Evolutionary conservation across 2,329 filamentous ascomycete species (phyloP).

Genomic region (Trichocomaceae sp.): DNA sequence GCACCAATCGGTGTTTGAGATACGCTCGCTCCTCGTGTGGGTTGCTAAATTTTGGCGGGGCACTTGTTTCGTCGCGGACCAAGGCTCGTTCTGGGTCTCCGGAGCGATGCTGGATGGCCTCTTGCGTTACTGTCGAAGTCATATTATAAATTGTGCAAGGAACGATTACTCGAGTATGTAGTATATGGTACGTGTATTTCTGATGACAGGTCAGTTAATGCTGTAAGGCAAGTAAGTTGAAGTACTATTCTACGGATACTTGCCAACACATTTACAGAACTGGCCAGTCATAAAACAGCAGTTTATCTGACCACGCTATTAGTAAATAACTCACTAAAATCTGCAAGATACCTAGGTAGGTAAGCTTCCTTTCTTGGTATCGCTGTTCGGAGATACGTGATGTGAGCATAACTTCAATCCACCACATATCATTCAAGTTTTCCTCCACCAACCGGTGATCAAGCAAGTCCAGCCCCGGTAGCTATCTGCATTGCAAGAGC

Average conservation of each 20-base stretch:
- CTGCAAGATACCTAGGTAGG: too few relatives aligned
- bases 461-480: neutral
- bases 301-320: neutral
- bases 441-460: neutral
- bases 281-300: neutral
- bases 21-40: conserved; percentile 46
- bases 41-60: conserved; percentile 34
- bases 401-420: too few relatives aligned
- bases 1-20: conserved; percentile 49
- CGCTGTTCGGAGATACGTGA: too few relatives aligned
- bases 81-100: neutral
- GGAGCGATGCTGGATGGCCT: neutral
- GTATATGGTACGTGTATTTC: neutral
- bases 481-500: neutral
- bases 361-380: too few relatives aligned
- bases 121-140: neutral
- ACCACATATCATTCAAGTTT: neutral
- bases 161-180: neutral
- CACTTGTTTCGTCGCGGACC: neutral
- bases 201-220: neutral
- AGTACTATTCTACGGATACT: neutral
- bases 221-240: too few relatives aligned
- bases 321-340: too few relatives aligned
- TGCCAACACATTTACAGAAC: neutral
- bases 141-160: neutral